These are phyloP conservation scores for Leccinum subfulvum DNA, from an alignment of 1,284 basidiomycete species.

Conservation along the genomic window DNA sequence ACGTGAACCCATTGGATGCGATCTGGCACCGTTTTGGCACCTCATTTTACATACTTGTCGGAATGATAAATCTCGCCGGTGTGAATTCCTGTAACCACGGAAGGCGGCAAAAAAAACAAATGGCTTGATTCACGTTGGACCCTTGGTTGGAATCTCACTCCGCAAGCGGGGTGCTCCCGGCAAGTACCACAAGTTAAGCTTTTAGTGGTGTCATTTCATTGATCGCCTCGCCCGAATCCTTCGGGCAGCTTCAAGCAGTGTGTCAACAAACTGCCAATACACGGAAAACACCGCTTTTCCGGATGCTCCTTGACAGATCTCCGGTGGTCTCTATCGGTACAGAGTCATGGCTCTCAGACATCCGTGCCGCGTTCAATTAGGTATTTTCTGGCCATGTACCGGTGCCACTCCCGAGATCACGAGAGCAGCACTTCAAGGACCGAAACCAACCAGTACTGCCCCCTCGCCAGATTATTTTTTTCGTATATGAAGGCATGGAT, in stretches of 20 bases:
- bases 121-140: slow-evolving; percentile 3
- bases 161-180: slow-evolving; percentile 17
- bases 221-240: slow-evolving; percentile 23
- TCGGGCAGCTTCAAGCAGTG: slow-evolving; percentile 7
- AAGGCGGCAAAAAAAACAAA: slow-evolving; percentile 9
- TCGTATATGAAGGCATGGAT: slow-evolving; percentile 33
- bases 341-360: slow-evolving; percentile 7
- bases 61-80: slow-evolving; percentile 14
- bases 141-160: slow-evolving; percentile 1
- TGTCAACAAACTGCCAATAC: slow-evolving; percentile 9
- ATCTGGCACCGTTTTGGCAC: slow-evolving; percentile 19
- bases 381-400: slow-evolving; percentile 41
- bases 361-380: slow-evolving; percentile 47
- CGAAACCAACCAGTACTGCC: slow-evolving; percentile 6
- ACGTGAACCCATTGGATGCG: slow-evolving; percentile 27
- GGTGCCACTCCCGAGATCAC: slow-evolving; percentile 43
- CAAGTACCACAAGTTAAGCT: slow-evolving; percentile 29
- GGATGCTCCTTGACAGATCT: slow-evolving; percentile 24
- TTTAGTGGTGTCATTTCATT: slow-evolving; percentile 25
- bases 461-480: slow-evolving; percentile 6
- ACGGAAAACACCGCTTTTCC: slow-evolving; percentile 10
- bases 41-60: slow-evolving; percentile 21
- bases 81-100: slow-evolving; percentile 3
- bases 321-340: slow-evolving; percentile 15
- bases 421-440: slow-evolving; percentile 33